These are phyloP conservation scores for Herpetospermum pedunculosum DNA, from an alignment of 306 rosid species.

Conservation along the genomic window DNA sequence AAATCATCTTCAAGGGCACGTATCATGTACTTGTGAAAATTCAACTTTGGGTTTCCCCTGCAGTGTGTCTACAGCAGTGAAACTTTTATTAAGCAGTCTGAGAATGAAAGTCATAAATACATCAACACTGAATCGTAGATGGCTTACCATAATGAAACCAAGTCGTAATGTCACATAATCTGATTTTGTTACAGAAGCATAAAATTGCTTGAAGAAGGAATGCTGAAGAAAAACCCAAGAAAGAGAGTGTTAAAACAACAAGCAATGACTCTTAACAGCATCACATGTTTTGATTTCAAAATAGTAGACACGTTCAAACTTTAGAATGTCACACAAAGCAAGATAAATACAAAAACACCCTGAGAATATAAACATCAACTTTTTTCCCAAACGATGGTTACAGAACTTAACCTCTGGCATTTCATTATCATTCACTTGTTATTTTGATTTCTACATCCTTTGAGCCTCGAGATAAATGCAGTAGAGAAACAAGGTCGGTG, in stretches of 20 bases:
- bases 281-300: neutral
- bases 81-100: neutral
- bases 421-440: neutral
- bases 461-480: too few species aligned
- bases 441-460: too few species aligned
- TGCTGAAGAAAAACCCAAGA: conserved; percentile 33
- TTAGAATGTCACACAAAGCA: neutral
- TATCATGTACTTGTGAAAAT: conserved; percentile 85
- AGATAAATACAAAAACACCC: neutral
- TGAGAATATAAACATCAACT: neutral
- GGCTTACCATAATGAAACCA: conserved; percentile 73
- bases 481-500: too few species aligned
- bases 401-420: neutral
- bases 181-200: conserved; percentile 73
- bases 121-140: neutral
- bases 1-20: conserved; percentile 95
- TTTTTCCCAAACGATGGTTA: neutral
- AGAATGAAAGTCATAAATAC: neutral
- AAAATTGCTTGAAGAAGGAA: conserved; percentile 72
- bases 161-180: conserved; percentile 64
- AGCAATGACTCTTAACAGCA: neutral
- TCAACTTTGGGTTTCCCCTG: conserved; percentile 53
- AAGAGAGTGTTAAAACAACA: neutral
- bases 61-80: conserved; percentile 60
- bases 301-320: neutral